Evolutionary conservation across 2,329 filamentous ascomycete species (phyloP), one percentile per base, ranked within the genome.

Genomic region (Colletotrichum siamense): DNA sequence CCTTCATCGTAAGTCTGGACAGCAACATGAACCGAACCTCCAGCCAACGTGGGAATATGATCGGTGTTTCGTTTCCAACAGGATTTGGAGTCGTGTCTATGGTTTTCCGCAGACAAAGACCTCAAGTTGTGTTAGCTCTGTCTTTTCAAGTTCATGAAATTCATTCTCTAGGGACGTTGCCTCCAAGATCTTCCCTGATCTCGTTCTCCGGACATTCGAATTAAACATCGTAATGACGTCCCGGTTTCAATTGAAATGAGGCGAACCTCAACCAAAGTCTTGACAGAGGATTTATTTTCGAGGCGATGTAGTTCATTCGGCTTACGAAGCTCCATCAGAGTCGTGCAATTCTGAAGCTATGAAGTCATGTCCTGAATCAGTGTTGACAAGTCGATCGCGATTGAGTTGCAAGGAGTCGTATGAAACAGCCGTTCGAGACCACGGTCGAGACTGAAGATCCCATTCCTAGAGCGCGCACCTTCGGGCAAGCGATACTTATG

Each of bases 341-440:
- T 52, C n/a, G 10, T 13, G 8, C 1, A 26, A 22, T 52, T 6
- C n/a, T 52, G 44, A 52, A 22, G 44, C 1, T 52, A 30, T 59
- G 24, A 30, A 59, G 26, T 59, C 22, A 26, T 59, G 24, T 59
- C 55, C 44, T 52, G 55, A 30, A 26, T 26, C 55, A 59, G 22
- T 30, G 26, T 59, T 16, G 24, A 2, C 24, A 59, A 59, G 55
- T 30, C 55, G 24, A 59, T 59, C 55, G 55, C 55, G 55, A 59
- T 59, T 26, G 55, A 59, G 44, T 52, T 52, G n/a, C 44, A 52
- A 52, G n/a, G 44, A 52, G 44, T 52, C 44, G 44, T 52, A 8
- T 52, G 44, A 52, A 52, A 52, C 44, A 24, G 44, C 44, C 12
- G 44, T 52, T 52, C 44, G 44, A 52, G 44, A 22, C 44, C 44